Evolutionary conservation across 495 filamentous ascomycete species (phyloP), one percentile per base, ranked within the genome.

Genomic region (Penicillium psychrofluorescens): DNA sequence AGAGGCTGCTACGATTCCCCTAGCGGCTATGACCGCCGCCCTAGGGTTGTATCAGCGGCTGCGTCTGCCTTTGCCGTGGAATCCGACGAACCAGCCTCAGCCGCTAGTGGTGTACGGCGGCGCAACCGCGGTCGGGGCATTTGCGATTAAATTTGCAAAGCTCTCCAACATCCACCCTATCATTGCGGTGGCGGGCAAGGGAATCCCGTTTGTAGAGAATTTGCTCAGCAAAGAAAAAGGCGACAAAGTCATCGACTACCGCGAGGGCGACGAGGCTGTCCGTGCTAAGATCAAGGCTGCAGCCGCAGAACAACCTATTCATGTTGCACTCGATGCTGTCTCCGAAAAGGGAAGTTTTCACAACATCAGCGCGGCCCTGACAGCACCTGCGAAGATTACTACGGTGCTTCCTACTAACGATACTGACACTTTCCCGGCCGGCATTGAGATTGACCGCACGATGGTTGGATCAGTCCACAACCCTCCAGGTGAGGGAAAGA

Each of bases 21-120:
- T 90, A 4, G 85, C 86, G 4, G 83, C 81, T 27, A 79, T 87
- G 80, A 90, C 86, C 1, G 71, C 84, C 2, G 84, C 81, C 0
- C 45, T 87, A 2, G 85, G 75, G 1, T 61, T 90, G 0, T 85
- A 81, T 49, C 55, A 64, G 27, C 54, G 62, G 2, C 70, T 89
- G 8, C 56, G 60, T 6, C 74, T 90, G 2, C 84, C 86, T 6
- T 60, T 77, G 30, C 84, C 84, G 1, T 88, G 81, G 83, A 59
- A 58, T 1, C 69, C 71, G 1, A 60, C 71, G 11, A 56, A 48
- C 8, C 49, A 63, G 16, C 56, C 64, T 0, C 66, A 53, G 1
- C 85, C 84, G 0, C 51, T 84, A 1, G 61, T 85, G 6, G 64
- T 88, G n/a, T 86, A 86, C 50, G 85, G 86, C 11, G 86, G 74